Conservation (phyloP, 192 early-diverging fungal genomes). For the Backusella sp. region DNA sequence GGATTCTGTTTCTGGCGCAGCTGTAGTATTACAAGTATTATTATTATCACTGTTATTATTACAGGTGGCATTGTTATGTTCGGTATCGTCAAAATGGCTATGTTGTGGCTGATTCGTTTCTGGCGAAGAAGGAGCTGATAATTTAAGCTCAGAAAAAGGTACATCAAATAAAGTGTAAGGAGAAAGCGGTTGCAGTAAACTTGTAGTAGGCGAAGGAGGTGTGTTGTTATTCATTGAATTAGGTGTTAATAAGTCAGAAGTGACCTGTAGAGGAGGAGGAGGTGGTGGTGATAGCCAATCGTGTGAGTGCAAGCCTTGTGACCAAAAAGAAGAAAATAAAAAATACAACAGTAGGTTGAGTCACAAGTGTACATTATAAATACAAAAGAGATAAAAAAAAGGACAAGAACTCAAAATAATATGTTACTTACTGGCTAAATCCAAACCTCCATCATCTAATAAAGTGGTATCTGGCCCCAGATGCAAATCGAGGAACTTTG, state of each 20-base stretch:
- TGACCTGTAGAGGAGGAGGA: background rate
- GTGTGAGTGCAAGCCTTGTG: constrained; percentile 4
- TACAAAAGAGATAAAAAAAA: background rate
- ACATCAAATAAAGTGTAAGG: constrained; percentile 23
- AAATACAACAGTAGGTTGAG: background rate
- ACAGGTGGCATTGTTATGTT: background rate
- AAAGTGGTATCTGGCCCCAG: constrained; percentile 5
- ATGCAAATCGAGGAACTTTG: constrained; percentile 29
- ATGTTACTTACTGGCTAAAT: constrained; percentile 13
- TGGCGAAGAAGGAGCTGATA: constrained; percentile 21
- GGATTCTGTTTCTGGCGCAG: background rate
- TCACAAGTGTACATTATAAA: background rate
- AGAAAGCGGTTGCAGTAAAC: constrained; percentile 11
- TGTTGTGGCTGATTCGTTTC: background rate
- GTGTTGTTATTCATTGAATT: background rate
- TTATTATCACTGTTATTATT: background rate
- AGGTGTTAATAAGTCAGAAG: background rate
- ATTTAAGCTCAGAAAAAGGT: constrained; percentile 22
- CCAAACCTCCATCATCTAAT: constrained; percentile 8
- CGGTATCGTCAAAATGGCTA: no score
- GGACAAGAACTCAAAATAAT: background rate
- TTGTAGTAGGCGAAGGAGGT: constrained; percentile 17
- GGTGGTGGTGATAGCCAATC: constrained; percentile 15
- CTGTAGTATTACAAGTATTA: background rate
- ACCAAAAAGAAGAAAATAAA: background rate